These are phyloP conservation scores for Oehlia diaphana DNA, from an alignment of 192 early-diverging fungal species.

Conservation along the genomic window DNA sequence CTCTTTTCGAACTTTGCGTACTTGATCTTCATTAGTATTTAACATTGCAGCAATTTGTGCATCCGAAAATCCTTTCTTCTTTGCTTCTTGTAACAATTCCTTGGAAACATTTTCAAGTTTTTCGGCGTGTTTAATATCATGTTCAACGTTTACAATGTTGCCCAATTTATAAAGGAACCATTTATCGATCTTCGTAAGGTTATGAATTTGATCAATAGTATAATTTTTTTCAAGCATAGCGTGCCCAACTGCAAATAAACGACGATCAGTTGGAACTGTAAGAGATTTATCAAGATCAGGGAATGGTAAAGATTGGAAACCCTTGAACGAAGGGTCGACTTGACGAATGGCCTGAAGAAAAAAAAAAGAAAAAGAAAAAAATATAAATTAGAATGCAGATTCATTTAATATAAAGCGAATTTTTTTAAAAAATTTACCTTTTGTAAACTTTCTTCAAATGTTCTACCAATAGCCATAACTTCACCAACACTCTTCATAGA, in stretches of 20 bases:
- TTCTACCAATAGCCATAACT: conserved; percentile 97
- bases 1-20: conserved; percentile 79
- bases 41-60: conserved; percentile 68
- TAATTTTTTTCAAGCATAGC: conserved; percentile 89
- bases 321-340: conserved; percentile 89
- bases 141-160: conserved; percentile 82
- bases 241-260: conserved; percentile 95
- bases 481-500: conserved; percentile 98
- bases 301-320: conserved; percentile 61
- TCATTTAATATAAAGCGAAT: conserved; percentile 70
- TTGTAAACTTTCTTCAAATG: conserved; percentile 97
- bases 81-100: conserved; percentile 66
- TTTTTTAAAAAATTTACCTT: conserved; percentile 82
- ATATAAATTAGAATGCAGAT: conserved; percentile 31
- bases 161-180: conserved; percentile 98
- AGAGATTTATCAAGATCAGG: conserved; percentile 85
- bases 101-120: conserved; percentile 63
- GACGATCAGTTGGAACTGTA: conserved; percentile 86
- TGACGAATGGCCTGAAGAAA: conserved; percentile 73
- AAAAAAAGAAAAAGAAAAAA: not conserved
- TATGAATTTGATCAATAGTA: conserved; percentile 87
- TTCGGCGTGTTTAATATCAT: conserved; percentile 55
- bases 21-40: conserved; percentile 84
- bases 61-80: conserved; percentile 98
- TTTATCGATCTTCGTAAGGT: conserved; percentile 90